Base-by-base conservation (phyloP, 495 filamentous ascomycete genomes). In the Trichoderma gamsii region DNA sequence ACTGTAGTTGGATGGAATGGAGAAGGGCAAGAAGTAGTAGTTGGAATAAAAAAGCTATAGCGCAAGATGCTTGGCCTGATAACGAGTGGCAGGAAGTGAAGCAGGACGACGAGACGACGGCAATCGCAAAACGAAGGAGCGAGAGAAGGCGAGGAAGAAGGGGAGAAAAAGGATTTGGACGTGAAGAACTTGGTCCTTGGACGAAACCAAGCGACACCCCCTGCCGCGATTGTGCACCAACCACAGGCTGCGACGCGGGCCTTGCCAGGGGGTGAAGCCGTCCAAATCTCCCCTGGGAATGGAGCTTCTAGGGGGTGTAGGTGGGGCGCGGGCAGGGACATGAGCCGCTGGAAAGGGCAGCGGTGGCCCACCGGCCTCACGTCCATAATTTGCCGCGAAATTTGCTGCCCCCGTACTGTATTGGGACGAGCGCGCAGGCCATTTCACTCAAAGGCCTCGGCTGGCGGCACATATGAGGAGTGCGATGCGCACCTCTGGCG, bases 111-210 rank as follows among this genome's bases (percentile, higher is more conserved):
- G 41, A 41, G 44, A 44, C 65, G 65, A 56, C 44, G 65, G 65
- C 43, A 56, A 27, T 16, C 25, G 38, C 11, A 12, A 44, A 29
- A 6, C 35, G 35, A 43, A 43, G 7, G 65, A 56, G 23, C 32
- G 44, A 52, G 25, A 56, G 44, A 67, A n/a, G 13, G 44, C 65
- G 44, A 67, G 35, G 25, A 67, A 56, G 65, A 32, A 65, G 63
- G 63, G 41, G 63, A 44, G 41, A 65, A 44, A 44, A 65, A 29
- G 63, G 56, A 61, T 38, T 38, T 38, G 35, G 35, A 38, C 13
- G 44, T 29, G 56, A 61, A 61, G 56, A 61, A 61, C 56, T 21
- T 61, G 56, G 15, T 61, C 56, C 56, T 61, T 23, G 56, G 25
- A 61, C 56, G 56, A 61, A 61, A 61, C 56, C 56, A 61, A 32